phyloP scores from a whole-genome alignment of 257 asterid genomes.

The Penstemon newberryi region DNA sequence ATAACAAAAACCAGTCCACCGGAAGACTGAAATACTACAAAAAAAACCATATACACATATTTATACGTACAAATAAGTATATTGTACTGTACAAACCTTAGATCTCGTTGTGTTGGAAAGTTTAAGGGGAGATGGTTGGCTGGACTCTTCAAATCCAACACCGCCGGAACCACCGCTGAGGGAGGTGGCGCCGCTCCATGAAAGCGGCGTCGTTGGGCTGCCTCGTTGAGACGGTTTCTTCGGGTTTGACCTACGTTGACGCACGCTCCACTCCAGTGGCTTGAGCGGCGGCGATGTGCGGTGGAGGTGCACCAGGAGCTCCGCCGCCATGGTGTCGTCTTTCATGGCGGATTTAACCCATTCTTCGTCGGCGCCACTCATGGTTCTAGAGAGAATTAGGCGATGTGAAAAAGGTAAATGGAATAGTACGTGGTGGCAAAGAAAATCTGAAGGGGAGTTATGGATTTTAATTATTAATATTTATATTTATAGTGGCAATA shows the following conservation, averaged over 20 bases:
- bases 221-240: constrained; percentile 43
- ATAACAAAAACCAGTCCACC: constrained; percentile 24
- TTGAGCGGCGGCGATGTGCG: constrained; percentile 27
- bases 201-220: constrained; percentile 78
- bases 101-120: constrained; percentile 47
- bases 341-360: constrained; percentile 64
- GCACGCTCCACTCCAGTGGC: constrained; percentile 59
- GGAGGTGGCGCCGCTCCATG: constrained; percentile 68
- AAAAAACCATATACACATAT: background rate
- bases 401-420: constrained; percentile 22
- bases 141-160: constrained; percentile 47
- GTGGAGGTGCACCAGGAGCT: constrained; percentile 51
- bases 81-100: constrained; percentile 44
- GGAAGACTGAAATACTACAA: background rate
- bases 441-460: constrained; percentile 36
- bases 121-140: constrained; percentile 28
- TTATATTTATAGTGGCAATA: constrained; percentile 28
- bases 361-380: constrained; percentile 53
- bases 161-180: constrained; percentile 53
- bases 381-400: constrained; percentile 24
- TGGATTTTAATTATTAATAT: constrained; percentile 6
- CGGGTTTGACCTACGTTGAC: constrained; percentile 68
- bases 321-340: constrained; percentile 60
- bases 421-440: constrained; percentile 44
- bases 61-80: background rate